Base-by-base conservation (phyloP, 257 asterid species). In the Lycium barbarum region DNA sequence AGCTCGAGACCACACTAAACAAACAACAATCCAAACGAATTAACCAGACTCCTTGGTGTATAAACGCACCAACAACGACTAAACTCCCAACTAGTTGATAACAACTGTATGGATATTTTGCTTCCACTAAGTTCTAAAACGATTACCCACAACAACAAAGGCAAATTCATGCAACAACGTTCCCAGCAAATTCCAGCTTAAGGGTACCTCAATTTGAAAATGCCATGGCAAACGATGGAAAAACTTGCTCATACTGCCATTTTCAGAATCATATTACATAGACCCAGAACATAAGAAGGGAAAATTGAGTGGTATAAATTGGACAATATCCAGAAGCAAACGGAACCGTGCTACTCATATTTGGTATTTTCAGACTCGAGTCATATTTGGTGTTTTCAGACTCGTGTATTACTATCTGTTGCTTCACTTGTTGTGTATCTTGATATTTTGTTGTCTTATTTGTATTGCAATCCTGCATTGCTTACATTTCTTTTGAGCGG, bases 1-100 rank as follows among this genome's bases (percentile, higher is more conserved):
- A 73, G 57, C 81, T 73, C 9, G 17, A 85, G 62, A 53, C 22
- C 68, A 81, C 55, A 40, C 80, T 74, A 35, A 67, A 67, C 80
- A 86, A 43, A 14, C 63, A 81, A 83, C 55, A 68, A 40, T 35
- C 61, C 9, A 65, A 80, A 18, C 68, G 83, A 76, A 83, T 59
- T 57, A 83, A 51, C 11, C 74, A 71, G 61, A 85, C 5, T 71
- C 79, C 55, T 40, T 17, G 79, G 55, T 17, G 13, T 71, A 71
- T n/a, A 72, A 45, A 72, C 17, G 5, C 61, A 73, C 40, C 59
- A 73, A 20, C 61, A 47, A 47, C 9, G 14, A 76, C 22, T 51
- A 7, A 51, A 76, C 20, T 76, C 14, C 82, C 82, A 26, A 76
- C 63, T 22, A 14, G 63, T 49, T 22, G 12, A 73, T 22, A 73